Evolutionary conservation across 495 filamentous ascomycete species (phyloP).

Genomic region (Annulohypoxylon maeteangense): DNA sequence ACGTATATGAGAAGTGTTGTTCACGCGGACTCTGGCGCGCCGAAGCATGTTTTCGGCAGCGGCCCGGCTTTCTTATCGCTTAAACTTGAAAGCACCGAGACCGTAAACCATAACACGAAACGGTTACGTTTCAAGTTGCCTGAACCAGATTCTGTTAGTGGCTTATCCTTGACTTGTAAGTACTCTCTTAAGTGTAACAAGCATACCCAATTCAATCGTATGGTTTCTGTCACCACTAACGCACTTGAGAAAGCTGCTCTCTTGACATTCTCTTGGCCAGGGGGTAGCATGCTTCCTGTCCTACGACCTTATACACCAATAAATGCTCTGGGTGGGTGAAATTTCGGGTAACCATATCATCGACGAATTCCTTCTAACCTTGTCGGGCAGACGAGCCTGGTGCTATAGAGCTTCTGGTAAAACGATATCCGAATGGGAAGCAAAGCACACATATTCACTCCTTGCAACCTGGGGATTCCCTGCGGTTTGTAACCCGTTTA

Average conservation of each 20-base stretch:
- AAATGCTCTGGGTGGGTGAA: constrained; percentile 59
- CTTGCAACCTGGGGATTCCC: constrained; percentile 66
- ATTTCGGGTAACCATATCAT: neutral
- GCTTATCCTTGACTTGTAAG: constrained; percentile 65
- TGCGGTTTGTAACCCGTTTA: constrained; percentile 64
- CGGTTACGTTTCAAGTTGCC: constrained; percentile 71
- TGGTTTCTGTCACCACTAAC: constrained; percentile 5
- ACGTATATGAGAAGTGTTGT: constrained; percentile 34
- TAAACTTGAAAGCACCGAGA: constrained; percentile 61
- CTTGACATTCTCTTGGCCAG: constrained; percentile 64
- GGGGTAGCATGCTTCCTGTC: constrained; percentile 63
- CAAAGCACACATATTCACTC: constrained; percentile 70
- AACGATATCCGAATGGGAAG: constrained; percentile 72
- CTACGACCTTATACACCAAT: constrained; percentile 70
- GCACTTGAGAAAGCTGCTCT: constrained; percentile 57
- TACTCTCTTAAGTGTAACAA: neutral
- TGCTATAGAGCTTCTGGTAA: constrained; percentile 68
- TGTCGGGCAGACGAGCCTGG: constrained; percentile 60
- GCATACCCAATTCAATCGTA: neutral
- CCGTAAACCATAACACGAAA: constrained; percentile 74
- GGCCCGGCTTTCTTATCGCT: constrained; percentile 52
- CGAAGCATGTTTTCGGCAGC: constrained; percentile 35
- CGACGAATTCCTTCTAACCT: neutral
- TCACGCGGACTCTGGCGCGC: constrained; percentile 42
- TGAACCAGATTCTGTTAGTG: constrained; percentile 58